Conservation (phyloP, 331 rosid species). For the Dryas integrifolia region DNA sequence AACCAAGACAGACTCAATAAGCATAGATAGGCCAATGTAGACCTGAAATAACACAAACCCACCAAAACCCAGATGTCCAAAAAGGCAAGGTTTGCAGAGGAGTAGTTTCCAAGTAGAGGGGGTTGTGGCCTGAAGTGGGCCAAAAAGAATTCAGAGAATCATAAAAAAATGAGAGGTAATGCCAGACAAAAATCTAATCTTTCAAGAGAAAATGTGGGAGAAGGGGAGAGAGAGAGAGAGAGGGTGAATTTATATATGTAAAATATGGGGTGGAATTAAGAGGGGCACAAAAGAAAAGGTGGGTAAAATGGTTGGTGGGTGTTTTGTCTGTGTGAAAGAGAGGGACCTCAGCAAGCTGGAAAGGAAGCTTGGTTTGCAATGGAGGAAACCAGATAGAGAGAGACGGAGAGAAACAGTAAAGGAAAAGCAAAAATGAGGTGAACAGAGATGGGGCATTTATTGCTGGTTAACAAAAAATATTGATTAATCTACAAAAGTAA, state of each 20-base stretch:
- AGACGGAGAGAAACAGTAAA: constrained; percentile 49
- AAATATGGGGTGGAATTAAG: constrained; percentile 27
- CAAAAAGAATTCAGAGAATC: constrained; percentile 35
- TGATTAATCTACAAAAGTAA: constrained; percentile 37
- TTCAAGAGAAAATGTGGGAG: constrained; percentile 32
- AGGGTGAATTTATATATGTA: constrained; percentile 18
- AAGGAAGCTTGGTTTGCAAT: constrained; percentile 71
- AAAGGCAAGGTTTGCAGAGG: constrained; percentile 34
- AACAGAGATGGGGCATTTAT: constrained; percentile 41
- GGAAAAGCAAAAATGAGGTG: constrained; percentile 49
- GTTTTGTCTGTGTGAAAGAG: constrained; percentile 37
- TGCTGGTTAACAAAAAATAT: constrained; percentile 29
- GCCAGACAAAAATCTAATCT: constrained; percentile 60
- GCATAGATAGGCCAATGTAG: constrained; percentile 53
- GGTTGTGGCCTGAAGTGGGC: constrained; percentile 48
- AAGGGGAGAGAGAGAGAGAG: constrained; percentile 26
- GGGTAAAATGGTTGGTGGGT: constrained; percentile 69
- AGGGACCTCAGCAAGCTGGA: constrained; percentile 58
- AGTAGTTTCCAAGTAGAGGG: constrained; percentile 40
- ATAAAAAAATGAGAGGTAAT: constrained; percentile 29
- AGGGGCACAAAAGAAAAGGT: constrained; percentile 33
- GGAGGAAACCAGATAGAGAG: constrained; percentile 53
- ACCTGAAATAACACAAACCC: constrained; percentile 51
- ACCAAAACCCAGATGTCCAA: constrained; percentile 51
- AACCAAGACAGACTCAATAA: constrained; percentile 48